These are phyloP conservation scores for Meyerozyma guilliermondii DNA, from an alignment of 1,139 yeast genomes.

Conservation along the genomic window DNA sequence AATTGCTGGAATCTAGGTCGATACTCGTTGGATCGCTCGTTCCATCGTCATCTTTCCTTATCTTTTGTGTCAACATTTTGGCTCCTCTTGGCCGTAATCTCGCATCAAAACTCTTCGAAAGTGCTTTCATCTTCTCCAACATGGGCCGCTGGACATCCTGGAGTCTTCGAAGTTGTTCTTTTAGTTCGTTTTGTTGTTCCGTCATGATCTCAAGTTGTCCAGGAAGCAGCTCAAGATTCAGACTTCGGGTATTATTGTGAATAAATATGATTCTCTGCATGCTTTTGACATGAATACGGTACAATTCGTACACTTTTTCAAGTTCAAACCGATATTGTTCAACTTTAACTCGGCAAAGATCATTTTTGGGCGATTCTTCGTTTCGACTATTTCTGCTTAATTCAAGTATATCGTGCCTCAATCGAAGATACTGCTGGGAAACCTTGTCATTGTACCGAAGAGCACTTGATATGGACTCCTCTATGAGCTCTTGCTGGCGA, in stretches of 20 bases:
- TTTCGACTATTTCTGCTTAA: conserved; percentile 13
- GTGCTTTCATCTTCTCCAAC: conserved; percentile 27
- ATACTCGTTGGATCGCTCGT: conserved; percentile 4
- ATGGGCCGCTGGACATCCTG: conserved; percentile 32
- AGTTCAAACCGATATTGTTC: conserved; percentile 23
- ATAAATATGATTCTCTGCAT: conserved; percentile 18
- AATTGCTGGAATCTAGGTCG: conserved; percentile 6
- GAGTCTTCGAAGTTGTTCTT: conserved; percentile 21
- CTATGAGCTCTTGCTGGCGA: conserved; percentile 30
- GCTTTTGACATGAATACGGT: conserved; percentile 21
- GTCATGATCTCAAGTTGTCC: conserved; percentile 17
- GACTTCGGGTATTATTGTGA: conserved; percentile 12
- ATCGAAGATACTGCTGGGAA: conserved; percentile 26
- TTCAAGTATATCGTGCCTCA: conserved; percentile 30
- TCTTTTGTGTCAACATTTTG: conserved; percentile 9
- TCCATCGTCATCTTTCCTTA: conserved; percentile 5
- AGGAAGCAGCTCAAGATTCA: conserved; percentile 18
- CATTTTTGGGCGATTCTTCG: conserved; percentile 5
- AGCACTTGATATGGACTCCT: conserved; percentile 25
- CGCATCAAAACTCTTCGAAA: conserved; percentile 21
- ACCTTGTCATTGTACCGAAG: conserved; percentile 32
- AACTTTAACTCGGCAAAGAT: conserved; percentile 10
- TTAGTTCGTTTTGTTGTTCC: conserved; percentile 13
- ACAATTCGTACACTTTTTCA: conserved; percentile 22
- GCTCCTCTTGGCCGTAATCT: not conserved